These are phyloP conservation scores for Phaeophleospora eucalypticola DNA, from an alignment of 2,329 filamentous ascomycete genomes.

Conservation along the genomic window DNA sequence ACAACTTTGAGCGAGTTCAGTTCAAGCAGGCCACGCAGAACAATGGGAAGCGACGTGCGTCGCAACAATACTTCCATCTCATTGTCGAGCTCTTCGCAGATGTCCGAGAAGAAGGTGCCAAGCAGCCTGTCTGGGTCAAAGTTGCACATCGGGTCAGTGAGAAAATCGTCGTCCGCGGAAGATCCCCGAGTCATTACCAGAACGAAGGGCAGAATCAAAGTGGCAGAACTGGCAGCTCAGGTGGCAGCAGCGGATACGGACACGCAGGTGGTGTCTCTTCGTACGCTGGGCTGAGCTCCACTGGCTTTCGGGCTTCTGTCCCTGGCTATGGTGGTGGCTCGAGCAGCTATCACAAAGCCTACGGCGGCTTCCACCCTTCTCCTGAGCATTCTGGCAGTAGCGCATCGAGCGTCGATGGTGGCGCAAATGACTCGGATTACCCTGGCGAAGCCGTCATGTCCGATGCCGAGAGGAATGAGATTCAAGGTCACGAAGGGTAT, in stretches of 20 bases:
- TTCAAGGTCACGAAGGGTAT: constrained; percentile 41
- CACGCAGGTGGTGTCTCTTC: constrained; percentile 22
- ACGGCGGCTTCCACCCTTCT: constrained; percentile 22
- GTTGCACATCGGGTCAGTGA: constrained; percentile 69
- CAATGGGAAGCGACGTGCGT: constrained; percentile 84
- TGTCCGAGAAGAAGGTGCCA: constrained; percentile 46
- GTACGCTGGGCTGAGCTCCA: neutral
- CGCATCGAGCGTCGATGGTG: constrained; percentile 33
- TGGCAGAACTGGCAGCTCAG: constrained; percentile 64
- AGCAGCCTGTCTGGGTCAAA: constrained; percentile 60
- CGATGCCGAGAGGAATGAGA: constrained; percentile 40
- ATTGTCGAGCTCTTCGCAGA: constrained; percentile 78
- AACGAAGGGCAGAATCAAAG: constrained; percentile 43
- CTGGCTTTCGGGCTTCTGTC: neutral
- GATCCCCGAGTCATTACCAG: constrained; percentile 65
- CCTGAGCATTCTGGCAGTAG: constrained; percentile 43
- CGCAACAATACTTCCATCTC: constrained; percentile 91
- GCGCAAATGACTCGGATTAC: constrained; percentile 28
- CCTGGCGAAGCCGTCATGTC: constrained; percentile 38
- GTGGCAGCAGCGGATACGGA: constrained; percentile 50
- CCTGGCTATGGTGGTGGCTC: constrained; percentile 25
- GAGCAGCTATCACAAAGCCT: constrained; percentile 16
- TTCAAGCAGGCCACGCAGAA: constrained; percentile 94
- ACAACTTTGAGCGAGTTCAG: constrained; percentile 81
- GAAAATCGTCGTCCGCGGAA: constrained; percentile 81